Conservation (phyloP, 441 rosid genomes). For the Jatropha podagrica region DNA sequence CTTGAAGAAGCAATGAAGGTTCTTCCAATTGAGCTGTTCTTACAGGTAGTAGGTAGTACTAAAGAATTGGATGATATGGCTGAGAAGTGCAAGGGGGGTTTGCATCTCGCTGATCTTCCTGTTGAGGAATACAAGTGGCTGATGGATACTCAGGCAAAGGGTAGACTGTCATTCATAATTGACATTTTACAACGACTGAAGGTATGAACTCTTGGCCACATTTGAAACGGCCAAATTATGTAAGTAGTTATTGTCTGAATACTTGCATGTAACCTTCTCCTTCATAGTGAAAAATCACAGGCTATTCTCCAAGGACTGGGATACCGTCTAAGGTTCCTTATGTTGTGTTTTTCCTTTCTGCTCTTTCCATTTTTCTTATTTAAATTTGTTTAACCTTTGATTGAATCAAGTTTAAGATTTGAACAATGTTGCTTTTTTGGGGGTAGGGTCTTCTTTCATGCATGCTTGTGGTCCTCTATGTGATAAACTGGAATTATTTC, state of each 20-base stretch:
- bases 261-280: background rate
- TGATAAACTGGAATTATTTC: background rate
- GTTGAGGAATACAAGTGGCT: slow-evolving; percentile 65
- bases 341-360: too few relatives aligned
- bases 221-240: slow-evolving; percentile 17
- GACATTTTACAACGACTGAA: slow-evolving; percentile 84
- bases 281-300: background rate
- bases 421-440: background rate
- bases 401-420: background rate
- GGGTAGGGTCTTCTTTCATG: background rate
- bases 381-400: background rate
- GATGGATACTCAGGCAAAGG: slow-evolving; percentile 82
- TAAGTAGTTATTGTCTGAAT: background rate
- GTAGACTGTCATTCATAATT: slow-evolving; percentile 74
- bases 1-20: slow-evolving; percentile 77
- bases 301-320: background rate
- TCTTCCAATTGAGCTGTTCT: slow-evolving; percentile 83
- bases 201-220: slow-evolving; percentile 46
- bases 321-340: background rate
- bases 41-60: slow-evolving; percentile 80
- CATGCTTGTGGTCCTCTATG: background rate
- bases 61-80: slow-evolving; percentile 65
- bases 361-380: too few relatives aligned
- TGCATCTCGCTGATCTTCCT: slow-evolving; percentile 77
- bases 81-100: slow-evolving; percentile 74